Evolutionary conservation across 345 rosid genomes (phyloP), one percentile per base, ranked within the genome.

Genomic region (Clausena lansium): DNA sequence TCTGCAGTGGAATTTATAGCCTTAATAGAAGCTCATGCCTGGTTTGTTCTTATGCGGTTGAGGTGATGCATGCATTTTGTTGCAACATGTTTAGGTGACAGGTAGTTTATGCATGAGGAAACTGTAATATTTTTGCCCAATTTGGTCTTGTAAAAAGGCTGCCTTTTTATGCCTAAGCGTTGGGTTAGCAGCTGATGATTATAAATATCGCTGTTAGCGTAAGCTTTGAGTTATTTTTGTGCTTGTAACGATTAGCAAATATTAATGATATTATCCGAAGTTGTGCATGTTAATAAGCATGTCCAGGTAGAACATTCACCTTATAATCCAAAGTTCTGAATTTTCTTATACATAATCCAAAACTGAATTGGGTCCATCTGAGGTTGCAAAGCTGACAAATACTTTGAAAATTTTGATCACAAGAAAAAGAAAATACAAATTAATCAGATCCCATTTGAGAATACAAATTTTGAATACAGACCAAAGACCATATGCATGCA

Each of bases 41-140:
- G 20, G 11, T 74, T 41, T 30, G 11, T 74, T 58, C 25, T 38
- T 73, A 27, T 7, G 33, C 11, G 25, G 17, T 17, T 28, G 35
- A 41, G 35, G 32, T 45, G 45, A 15, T 76, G 47, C 41, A 5
- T 41, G 36, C 27, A 19, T 41, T 36, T 2, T 33, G 73, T 20
- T 27, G 19, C 14, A 30, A 15, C 5, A 28, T 38, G 65, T 59
- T 70, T 70, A 58, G 68, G 73, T 28, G 66, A 13, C 33, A 22
- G 30, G 79, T 69, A 30, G 58, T 39, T 77, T 6, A 41, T 57
- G 66, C 79, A 77, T 47, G 69, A 79, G 32, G 5, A 19, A 64
- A 50, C 35, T 58, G 47, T 38, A 35, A 39, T 19, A 7, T 27
- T 25, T 35, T 0, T 3, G 41, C 15, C 1, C 17, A 17, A 52